phyloP scores from a whole-genome alignment of 352 stramenopile genomes.

The Pseudoperonospora humuli region DNA sequence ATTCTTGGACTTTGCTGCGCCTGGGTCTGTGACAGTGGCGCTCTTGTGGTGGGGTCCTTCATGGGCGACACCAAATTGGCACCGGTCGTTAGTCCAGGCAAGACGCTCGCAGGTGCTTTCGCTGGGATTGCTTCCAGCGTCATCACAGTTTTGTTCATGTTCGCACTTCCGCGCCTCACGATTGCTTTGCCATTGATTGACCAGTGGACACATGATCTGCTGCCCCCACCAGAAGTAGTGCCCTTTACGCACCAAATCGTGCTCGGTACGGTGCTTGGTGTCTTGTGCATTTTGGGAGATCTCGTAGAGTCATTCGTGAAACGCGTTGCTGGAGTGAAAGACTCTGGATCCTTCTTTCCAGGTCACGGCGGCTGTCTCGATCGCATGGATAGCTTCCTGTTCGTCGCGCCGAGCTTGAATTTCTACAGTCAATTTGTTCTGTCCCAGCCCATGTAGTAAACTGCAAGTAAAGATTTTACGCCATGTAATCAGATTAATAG shows the following conservation, averaged over 20 bases:
- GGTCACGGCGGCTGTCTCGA: conserved; percentile 72
- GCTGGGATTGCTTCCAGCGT: conserved; percentile 45
- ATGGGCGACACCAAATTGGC: conserved; percentile 54
- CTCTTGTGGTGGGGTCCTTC: conserved; percentile 45
- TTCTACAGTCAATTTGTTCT: conserved; percentile 36
- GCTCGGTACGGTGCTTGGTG: conserved; percentile 38
- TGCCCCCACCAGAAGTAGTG: conserved; percentile 24
- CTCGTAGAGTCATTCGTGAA: conserved; percentile 66
- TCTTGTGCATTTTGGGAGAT: conserved; percentile 57
- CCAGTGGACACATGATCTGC: conserved; percentile 14
- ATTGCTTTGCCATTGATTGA: conserved; percentile 6
- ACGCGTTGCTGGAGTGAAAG: conserved; percentile 58
- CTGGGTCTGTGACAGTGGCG: conserved; percentile 63
- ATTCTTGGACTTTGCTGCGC: conserved; percentile 51
- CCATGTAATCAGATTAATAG: conserved; percentile 6
- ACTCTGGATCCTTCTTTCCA: conserved; percentile 64
- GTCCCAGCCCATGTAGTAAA: neutral
- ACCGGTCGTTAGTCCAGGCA: conserved; percentile 57
- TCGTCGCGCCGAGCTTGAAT: conserved; percentile 54
- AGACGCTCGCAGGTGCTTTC: conserved; percentile 49
- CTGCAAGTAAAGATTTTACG: neutral
- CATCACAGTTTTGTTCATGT: conserved; percentile 38
- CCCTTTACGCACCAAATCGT: conserved; percentile 30
- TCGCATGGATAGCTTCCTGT: conserved; percentile 73
- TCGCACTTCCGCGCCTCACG: conserved; percentile 18